Base-by-base conservation (phyloP, 2,329 filamentous ascomycete genomes). In the Ophiocordyceps camponoti-saundersi region DNA sequence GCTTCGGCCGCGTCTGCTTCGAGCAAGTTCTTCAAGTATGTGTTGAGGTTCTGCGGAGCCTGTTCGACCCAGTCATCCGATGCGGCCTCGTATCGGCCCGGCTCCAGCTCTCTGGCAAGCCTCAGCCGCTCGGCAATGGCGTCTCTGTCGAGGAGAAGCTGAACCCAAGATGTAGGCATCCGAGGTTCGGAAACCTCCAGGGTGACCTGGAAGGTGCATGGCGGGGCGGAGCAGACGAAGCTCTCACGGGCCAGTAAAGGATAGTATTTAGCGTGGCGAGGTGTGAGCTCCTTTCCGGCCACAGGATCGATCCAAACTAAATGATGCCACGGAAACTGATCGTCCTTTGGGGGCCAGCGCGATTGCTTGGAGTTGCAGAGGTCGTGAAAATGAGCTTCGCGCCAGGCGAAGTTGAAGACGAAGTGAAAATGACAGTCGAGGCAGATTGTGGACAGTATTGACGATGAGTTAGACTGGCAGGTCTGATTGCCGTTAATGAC, bases 121-220 rank as follows among this genome's bases (percentile, higher is more conserved):
- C 57, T 54, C 3, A 75, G 55, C 30, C 67, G 66, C 23, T 59
- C 51, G 16, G 53, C 54, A 41, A 75, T 69, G 36, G 71, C 61
- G 2, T 64, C 55, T 18, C 65, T 59, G 50, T 78, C 72, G 5
- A 58, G 57, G 15, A 79, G 57, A 16, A 67, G 57, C 13, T 61
- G 51, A 2, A 73, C 59, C 63, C 67, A 70, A 47, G 59, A 57
- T 3, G 54, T 53, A 12, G 58, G 54, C 51, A 79, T 63, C 2
- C 71, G 70, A 12, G 72, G 72, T 46, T 63, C 55, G 7, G 68
- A 71, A 7, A 78, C 62, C 47, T 75, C 69, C 18, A 78, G 56
- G 2, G 56, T 62, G 36, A 76, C 47, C 21, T 58, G 53, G 40
- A 70, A 65, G 1, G 61, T 61, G 53, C 71, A 74, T 8, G 58